Conservation (phyloP, 768 basidiomycete genomes). For the Russula foetens region DNA sequence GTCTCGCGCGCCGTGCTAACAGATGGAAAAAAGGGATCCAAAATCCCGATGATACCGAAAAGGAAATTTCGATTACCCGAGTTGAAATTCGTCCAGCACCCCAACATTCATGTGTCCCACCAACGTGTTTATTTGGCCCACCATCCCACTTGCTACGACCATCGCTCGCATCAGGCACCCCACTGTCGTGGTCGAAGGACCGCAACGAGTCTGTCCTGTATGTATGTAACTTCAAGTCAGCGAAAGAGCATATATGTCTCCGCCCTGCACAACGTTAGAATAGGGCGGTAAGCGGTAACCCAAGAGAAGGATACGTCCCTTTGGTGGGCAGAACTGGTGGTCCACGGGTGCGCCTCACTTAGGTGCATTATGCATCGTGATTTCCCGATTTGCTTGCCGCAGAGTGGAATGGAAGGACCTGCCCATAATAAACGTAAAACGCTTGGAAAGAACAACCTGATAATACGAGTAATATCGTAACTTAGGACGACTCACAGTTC, state of each 20-base stretch:
- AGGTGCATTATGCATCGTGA: neutral
- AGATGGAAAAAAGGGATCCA: neutral
- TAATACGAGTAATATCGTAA: too few species aligned
- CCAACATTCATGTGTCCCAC: conserved; percentile 23
- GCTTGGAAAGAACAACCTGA: neutral
- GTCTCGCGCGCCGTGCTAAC: too few species aligned
- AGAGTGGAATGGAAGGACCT: neutral
- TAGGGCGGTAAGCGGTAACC: neutral
- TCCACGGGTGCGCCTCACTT: too few species aligned
- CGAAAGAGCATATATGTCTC: too few species aligned
- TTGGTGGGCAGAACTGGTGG: conserved; percentile 12
- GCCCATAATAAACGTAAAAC: too few species aligned
- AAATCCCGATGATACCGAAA: conserved; percentile 11
- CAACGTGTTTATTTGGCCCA: conserved; percentile 30
- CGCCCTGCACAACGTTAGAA: too few species aligned
- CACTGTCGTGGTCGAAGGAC: conserved; percentile 2
- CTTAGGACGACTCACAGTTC: too few species aligned
- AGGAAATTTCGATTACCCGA: conserved; percentile 12
- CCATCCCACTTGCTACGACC: conserved; percentile 27
- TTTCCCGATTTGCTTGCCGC: neutral
- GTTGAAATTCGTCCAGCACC: too few species aligned
- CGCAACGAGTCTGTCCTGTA: conserved; percentile 7
- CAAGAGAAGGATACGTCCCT: conserved; percentile 8
- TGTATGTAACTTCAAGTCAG: neutral
- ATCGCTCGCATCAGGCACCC: conserved; percentile 20